Evolutionary conservation across 1,284 basidiomycete species (phyloP), one percentile per base, ranked within the genome.

Genomic region (Malassezia pachydermatis): DNA sequence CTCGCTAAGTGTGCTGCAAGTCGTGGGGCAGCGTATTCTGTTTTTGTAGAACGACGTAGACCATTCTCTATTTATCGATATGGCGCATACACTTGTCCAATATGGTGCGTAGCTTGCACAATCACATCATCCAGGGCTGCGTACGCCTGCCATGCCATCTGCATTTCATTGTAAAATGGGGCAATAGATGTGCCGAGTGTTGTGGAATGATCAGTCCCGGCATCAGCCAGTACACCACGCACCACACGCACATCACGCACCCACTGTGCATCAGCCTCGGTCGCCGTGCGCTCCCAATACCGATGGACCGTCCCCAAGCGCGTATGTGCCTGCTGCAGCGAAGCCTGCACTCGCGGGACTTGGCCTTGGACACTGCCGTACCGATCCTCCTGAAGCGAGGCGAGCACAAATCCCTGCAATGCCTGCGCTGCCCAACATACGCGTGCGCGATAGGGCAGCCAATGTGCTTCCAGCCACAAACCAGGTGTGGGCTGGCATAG

Each of bases 361-460:
- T 65, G 60, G 13, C 51, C 55, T 37, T 62, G 60, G 32, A 62
- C 60, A 11, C 43, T 40, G 5, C 62, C 62, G 47, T 60, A 65
- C 6, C 45, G 28, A 27, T 65, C 62, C 55, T 65, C 58, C 0
- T 34, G 19, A n/a, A 65, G 51, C 25, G 57, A 59, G 36, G 58
- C 60, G 19, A 52, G 55, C 11, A 60, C 50, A 2, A 62, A 49
- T 17, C 42, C 25, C 28, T 57, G 32, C 27, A 65, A 49, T 8
- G 53, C 48, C 3, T 42, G 9, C 5, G 54, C 48, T 0, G 62
- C 49, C 17, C 45, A 51, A 8, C 41, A 45, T 1, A 48, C 42
- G 2, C 51, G 46, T 4, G 44, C 29, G n/a, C 53, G 44, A 17
- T 55, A 45, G 14, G 50, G 41, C 0, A 49, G 50, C 4, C 52